Conservation (phyloP, 805 yeast genomes). For the Ogataea pilisensis region DNA sequence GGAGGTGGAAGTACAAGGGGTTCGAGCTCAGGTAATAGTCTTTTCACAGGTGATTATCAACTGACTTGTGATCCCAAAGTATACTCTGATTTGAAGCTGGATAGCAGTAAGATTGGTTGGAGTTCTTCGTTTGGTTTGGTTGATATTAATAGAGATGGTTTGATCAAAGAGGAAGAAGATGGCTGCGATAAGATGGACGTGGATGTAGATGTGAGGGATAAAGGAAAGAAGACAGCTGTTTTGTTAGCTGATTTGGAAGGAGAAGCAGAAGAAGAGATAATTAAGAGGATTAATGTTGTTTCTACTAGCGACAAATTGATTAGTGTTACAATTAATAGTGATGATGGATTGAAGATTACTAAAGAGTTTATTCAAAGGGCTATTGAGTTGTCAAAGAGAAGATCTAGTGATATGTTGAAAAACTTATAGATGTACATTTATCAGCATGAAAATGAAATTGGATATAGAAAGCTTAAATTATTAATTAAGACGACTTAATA, state of each 20-base stretch:
- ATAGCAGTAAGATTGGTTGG: slow-evolving; percentile 37
- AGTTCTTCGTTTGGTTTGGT: slow-evolving; percentile 60
- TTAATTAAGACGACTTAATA: no score
- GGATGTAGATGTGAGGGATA: no score
- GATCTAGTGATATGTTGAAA: slow-evolving; percentile 38
- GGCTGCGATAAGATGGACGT: slow-evolving; percentile 28
- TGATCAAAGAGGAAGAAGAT: slow-evolving; percentile 9
- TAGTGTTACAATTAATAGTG: slow-evolving; percentile 47
- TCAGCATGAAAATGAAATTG: no score
- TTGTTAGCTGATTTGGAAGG: slow-evolving; percentile 77
- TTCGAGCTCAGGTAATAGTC: slow-evolving; percentile 43
- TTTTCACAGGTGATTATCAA: slow-evolving; percentile 45
- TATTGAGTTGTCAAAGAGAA: slow-evolving; percentile 41
- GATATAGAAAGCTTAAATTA: no score
- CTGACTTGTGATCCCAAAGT: slow-evolving; percentile 52
- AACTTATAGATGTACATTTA: no score
- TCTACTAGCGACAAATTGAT: slow-evolving; percentile 32
- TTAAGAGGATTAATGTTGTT: slow-evolving; percentile 49
- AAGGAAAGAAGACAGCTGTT: slow-evolving; percentile 27
- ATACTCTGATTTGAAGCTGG: slow-evolving; percentile 36
- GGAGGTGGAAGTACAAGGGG: slow-evolving; percentile 15
- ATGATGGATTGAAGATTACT: slow-evolving; percentile 42
- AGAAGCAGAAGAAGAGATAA: slow-evolving; percentile 72
- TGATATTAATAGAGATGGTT: slow-evolving; percentile 36
- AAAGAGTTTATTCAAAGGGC: slow-evolving; percentile 45